Evolutionary conservation across 2,329 filamentous ascomycete species (phyloP).

Genomic region (Ophioceras dolichostomum): DNA sequence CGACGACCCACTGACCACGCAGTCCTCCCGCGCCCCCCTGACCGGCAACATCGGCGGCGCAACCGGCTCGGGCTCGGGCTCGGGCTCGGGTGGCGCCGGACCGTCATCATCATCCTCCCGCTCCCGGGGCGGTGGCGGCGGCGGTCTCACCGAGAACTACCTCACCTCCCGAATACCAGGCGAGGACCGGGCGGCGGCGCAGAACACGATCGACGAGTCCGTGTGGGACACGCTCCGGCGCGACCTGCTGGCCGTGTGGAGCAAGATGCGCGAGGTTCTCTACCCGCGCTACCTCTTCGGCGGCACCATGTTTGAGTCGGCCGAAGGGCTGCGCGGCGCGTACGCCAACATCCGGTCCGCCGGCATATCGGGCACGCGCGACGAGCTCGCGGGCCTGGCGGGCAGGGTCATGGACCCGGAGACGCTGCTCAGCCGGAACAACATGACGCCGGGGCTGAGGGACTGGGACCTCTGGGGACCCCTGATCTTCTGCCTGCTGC

Average conservation of each 20-base stretch:
- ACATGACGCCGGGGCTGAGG: constrained; percentile 79
- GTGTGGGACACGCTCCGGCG: constrained; percentile 96
- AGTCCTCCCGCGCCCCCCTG: constrained; percentile 63
- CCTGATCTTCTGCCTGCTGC: constrained; percentile 79
- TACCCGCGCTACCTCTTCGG: constrained; percentile 88
- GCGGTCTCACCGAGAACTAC: constrained; percentile 69
- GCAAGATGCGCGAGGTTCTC: constrained; percentile 94
- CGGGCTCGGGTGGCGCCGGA: constrained; percentile 12
- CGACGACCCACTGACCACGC: constrained; percentile 65
- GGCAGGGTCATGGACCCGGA: constrained; percentile 54
- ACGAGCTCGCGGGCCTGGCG: constrained; percentile 49
- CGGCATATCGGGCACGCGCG: constrained; percentile 45
- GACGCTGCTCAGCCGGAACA: constrained; percentile 43
- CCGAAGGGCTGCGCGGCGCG: constrained; percentile 42
- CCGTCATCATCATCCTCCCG: constrained; percentile 32
- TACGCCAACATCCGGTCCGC: constrained; percentile 49
- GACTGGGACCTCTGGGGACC: constrained; percentile 99
- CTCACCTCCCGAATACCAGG: constrained; percentile 83
- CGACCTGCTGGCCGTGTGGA: constrained; percentile 87
- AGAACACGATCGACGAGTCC: constrained; percentile 91
- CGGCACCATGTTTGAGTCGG: constrained; percentile 49
- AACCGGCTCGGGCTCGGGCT: not conserved
- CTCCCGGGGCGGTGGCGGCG: too few species aligned
- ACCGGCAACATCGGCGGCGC: constrained; percentile 65
- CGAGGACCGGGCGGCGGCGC: constrained; percentile 79